These are phyloP conservation scores for Pythium pectinolyticum DNA, from an alignment of 352 stramenopile genomes.

Conservation along the genomic window DNA sequence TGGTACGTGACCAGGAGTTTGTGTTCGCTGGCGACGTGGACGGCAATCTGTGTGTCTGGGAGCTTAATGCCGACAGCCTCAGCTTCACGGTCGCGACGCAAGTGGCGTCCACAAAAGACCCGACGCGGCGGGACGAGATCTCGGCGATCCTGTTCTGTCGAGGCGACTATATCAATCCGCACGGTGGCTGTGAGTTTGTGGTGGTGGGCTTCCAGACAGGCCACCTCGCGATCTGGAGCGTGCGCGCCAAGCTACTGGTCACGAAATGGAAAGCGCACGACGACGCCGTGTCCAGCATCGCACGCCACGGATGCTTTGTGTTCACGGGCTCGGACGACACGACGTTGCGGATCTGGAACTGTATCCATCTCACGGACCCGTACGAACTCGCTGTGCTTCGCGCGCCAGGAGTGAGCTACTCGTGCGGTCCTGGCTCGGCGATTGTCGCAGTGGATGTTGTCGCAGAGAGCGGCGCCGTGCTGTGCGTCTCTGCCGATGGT, in stretches of 20 bases:
- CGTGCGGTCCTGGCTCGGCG: slow-evolving; percentile 39
- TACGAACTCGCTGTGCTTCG: slow-evolving; percentile 64
- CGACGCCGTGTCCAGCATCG: slow-evolving; percentile 53
- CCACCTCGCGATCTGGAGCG: slow-evolving; percentile 59
- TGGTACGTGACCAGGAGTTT: slow-evolving; percentile 61
- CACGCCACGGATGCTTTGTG: slow-evolving; percentile 67
- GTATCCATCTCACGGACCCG: slow-evolving; percentile 37
- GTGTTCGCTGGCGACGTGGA: slow-evolving; percentile 50
- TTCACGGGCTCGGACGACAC: slow-evolving; percentile 75
- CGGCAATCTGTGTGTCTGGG: slow-evolving; percentile 53
- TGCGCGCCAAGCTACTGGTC: slow-evolving; percentile 43
- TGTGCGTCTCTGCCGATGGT: slow-evolving; percentile 54
- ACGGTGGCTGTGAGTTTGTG: slow-evolving; percentile 51
- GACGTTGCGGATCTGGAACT: slow-evolving; percentile 69
- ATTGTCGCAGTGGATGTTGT: slow-evolving; percentile 59
- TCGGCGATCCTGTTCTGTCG: slow-evolving; percentile 53
- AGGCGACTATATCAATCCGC: slow-evolving; percentile 39
- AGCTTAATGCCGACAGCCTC: slow-evolving; percentile 47
- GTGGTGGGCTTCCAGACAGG: slow-evolving; percentile 53
- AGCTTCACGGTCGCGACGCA: slow-evolving; percentile 10
- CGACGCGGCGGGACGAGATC: slow-evolving; percentile 43
- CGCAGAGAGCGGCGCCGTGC: slow-evolving; percentile 34
- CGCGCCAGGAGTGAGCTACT: slow-evolving; percentile 33
- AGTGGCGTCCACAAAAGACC: slow-evolving; percentile 25
- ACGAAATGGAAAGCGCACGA: slow-evolving; percentile 54